These are phyloP conservation scores for Beauveria sp. DNA, from an alignment of 2,329 filamentous ascomycete genomes.

Conservation along the genomic window DNA sequence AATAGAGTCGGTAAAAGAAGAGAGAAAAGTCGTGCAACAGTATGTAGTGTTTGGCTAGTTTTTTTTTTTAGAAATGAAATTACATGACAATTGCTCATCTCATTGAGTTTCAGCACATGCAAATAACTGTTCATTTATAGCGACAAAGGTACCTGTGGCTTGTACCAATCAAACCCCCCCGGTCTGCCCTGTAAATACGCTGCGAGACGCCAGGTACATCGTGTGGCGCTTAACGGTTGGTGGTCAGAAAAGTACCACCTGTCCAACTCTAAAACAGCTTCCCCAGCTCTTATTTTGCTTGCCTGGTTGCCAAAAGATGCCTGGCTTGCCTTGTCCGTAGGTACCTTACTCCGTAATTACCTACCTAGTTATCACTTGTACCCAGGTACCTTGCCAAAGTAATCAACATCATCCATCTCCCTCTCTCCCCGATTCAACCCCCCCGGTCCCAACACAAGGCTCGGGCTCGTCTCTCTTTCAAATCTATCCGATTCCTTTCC, in stretches of 20 bases:
- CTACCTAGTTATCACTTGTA: background rate
- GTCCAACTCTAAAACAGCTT: too few species aligned
- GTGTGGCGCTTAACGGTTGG: too few species aligned
- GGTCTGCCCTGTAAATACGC: too few species aligned
- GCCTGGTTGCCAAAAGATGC: too few species aligned
- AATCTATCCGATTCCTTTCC: conserved; percentile 4
- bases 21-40: background rate
- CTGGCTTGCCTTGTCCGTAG: too few species aligned
- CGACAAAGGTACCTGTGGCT: background rate
- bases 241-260: too few species aligned
- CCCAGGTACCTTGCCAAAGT: too few species aligned
- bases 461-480: conserved; percentile 4
- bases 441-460: conserved; percentile 1
- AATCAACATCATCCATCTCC: background rate
- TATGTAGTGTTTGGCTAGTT: background rate
- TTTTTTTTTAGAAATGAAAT: background rate
- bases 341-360: background rate
- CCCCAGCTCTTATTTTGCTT: too few species aligned
- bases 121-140: background rate
- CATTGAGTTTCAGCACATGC: background rate
- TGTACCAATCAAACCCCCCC: background rate
- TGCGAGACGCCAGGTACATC: too few species aligned
- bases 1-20: background rate
- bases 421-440: background rate
- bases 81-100: background rate